phyloP scores from a whole-genome alignment of 768 basidiomycete genomes.

The Sutorius australiensis region DNA sequence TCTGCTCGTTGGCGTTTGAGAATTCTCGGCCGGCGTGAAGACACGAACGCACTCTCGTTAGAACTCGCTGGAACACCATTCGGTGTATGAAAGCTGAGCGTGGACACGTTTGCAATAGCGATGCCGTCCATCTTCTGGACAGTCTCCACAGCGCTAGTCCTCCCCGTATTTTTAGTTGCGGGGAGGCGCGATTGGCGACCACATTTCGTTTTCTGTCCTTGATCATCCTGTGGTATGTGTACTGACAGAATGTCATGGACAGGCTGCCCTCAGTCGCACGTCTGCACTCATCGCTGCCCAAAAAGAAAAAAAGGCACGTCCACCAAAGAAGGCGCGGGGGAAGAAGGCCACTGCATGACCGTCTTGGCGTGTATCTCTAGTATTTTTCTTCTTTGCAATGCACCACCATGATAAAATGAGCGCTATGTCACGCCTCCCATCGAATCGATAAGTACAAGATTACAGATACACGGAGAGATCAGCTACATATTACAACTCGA shows the following conservation, averaged over 20 bases:
- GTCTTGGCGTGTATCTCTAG: slow-evolving; percentile 24
- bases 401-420: slow-evolving; percentile 21
- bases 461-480: slow-evolving; percentile 19
- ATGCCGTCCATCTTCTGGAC: slow-evolving; percentile 22
- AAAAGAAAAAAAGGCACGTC: slow-evolving; percentile 64
- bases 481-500: neutral
- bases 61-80: slow-evolving; percentile 76
- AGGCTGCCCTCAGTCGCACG: slow-evolving; percentile 76
- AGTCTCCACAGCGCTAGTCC: slow-evolving; percentile 20
- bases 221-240: slow-evolving; percentile 46
- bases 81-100: slow-evolving; percentile 80
- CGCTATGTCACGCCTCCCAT: slow-evolving; percentile 1
- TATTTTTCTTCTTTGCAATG: slow-evolving; percentile 15
- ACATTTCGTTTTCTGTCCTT: slow-evolving; percentile 14
- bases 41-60: slow-evolving; percentile 73
- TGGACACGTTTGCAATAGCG: slow-evolving; percentile 90
- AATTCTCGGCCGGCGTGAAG: neutral
- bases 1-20: neutral
- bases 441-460: slow-evolving; percentile 11
- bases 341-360: slow-evolving; percentile 46
- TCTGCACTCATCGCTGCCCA: slow-evolving; percentile 69
- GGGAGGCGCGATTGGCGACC: slow-evolving; percentile 34
- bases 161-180: slow-evolving; percentile 26
- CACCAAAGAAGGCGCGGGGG: slow-evolving; percentile 68
- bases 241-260: slow-evolving; percentile 19